These are phyloP conservation scores for Phytopythium kandeliae DNA, from an alignment of 352 stramenopile genomes.

Conservation along the genomic window DNA sequence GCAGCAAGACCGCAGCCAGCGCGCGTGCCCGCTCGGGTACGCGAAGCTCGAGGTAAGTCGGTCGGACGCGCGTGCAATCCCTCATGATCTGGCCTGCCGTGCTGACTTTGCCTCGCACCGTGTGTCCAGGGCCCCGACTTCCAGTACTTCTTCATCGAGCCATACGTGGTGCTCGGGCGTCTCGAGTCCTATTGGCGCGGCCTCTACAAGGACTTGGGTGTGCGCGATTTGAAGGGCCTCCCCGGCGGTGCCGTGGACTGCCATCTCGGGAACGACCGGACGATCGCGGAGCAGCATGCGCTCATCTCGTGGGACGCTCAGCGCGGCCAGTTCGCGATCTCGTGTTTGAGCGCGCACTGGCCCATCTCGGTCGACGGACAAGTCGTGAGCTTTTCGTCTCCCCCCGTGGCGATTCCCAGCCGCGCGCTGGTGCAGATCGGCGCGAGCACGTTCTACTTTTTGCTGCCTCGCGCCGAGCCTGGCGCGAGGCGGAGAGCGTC, in stretches of 20 bases:
- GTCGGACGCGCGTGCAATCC: too few species aligned
- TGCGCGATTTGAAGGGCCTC: conserved; percentile 41
- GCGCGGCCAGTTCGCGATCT: conserved; percentile 46
- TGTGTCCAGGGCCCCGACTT: conserved; percentile 40
- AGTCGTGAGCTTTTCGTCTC: conserved; percentile 38
- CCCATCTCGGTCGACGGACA: conserved; percentile 67
- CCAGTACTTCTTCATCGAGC: conserved; percentile 66
- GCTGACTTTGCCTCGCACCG: background rate
- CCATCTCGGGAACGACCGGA: conserved; percentile 62
- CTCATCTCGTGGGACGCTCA: conserved; percentile 60
- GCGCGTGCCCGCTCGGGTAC: conserved; percentile 43
- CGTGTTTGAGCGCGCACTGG: conserved; percentile 50
- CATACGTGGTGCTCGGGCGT: conserved; percentile 58
- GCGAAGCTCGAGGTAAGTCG: conserved; percentile 72
- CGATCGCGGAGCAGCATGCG: conserved; percentile 52
- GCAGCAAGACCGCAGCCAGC: conserved; percentile 15
- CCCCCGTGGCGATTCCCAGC: conserved; percentile 38
- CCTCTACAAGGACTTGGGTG: conserved; percentile 52
- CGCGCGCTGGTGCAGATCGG: conserved; percentile 64
- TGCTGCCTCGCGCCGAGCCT: conserved; percentile 33
- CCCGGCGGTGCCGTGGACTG: conserved; percentile 51
- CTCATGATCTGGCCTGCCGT: too few species aligned
- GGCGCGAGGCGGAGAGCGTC: background rate
- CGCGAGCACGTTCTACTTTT: conserved; percentile 63
- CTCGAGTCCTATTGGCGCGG: conserved; percentile 42